Base-by-base conservation (phyloP, 108 stramenopile genomes). In the Skeletonema marinoi region DNA sequence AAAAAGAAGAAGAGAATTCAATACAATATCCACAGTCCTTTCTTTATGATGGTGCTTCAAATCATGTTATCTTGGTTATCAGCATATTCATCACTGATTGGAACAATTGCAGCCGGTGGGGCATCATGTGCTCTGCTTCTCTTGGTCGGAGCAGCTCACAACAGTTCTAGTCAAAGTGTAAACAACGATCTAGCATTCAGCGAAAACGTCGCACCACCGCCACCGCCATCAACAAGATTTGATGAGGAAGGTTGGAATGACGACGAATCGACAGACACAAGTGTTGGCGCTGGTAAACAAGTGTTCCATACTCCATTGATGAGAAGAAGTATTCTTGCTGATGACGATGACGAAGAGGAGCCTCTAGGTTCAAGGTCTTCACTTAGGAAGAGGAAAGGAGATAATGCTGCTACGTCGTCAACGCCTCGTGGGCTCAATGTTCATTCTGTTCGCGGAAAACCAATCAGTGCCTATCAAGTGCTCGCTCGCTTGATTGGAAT, bases 321-420 rank as follows among this genome's bases (percentile, higher is more conserved):
- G 81, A 42, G 81, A 67, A 76, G 64, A 42, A 76, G 75, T 25
- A 82, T 82, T 35, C 60, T 82, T 35, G 81, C 50, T 35, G 81
- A 82, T 30, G 81, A 82, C 54, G 81, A 82, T 13, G 81, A 82
- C 21, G 81, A 78, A n/a, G 69, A 82, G 14, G 80, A 81, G 51
- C 69, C 41, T n/a, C 44, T 44, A 14, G 71, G 66, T 30, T 32
- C 66, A 17, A 72, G 32, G 66, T 82, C 81, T 33, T 63, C 44
- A 30, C 31, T 82, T 16, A 72, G 81, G 38, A 82, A 61, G 41
- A 70, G 81, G 41, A 74, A 81, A 65, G 62, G 61, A 32, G 65
- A 66, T 13, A 41, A 21, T 17, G 70, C 65, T 61, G 68, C 66
- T n/a, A 29, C 54, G 25, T 25, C 54, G 9, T 16, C 54, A 56